phyloP scores from a whole-genome alignment of 257 asterid species.

The Misopates orontium region DNA sequence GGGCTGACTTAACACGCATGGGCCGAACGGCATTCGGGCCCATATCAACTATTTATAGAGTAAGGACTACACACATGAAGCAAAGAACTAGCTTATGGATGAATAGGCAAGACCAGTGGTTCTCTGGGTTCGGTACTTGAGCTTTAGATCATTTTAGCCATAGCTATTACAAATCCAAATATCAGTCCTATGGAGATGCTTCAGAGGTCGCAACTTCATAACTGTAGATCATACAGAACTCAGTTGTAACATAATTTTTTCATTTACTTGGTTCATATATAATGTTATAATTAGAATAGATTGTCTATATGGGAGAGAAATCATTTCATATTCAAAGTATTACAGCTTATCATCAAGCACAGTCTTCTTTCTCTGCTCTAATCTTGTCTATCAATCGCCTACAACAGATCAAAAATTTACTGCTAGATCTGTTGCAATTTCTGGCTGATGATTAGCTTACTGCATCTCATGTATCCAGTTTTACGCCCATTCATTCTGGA shows the following conservation, averaged over 20 bases:
- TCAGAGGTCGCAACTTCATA: neutral
- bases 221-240: neutral
- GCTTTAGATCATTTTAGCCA: neutral
- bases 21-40: too few species aligned
- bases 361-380: too few species aligned
- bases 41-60: too few species aligned
- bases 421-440: neutral
- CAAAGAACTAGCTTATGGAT: too few species aligned
- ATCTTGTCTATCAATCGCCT: too few species aligned
- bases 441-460: constrained; percentile 21
- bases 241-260: neutral
- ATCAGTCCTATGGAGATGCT: too few species aligned
- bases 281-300: neutral
- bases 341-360: too few species aligned
- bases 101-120: neutral
- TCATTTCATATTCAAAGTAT: too few species aligned
- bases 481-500: constrained; percentile 88
- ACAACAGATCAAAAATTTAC: constrained; percentile 5
- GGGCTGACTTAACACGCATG: too few species aligned
- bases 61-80: too few species aligned
- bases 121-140: neutral
- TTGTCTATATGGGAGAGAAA: neutral
- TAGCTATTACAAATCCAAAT: neutral
- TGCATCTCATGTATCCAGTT: constrained; percentile 47
- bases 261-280: neutral